Base-by-base conservation (phyloP, 257 asterid genomes). In the Rhazya stricta region DNA sequence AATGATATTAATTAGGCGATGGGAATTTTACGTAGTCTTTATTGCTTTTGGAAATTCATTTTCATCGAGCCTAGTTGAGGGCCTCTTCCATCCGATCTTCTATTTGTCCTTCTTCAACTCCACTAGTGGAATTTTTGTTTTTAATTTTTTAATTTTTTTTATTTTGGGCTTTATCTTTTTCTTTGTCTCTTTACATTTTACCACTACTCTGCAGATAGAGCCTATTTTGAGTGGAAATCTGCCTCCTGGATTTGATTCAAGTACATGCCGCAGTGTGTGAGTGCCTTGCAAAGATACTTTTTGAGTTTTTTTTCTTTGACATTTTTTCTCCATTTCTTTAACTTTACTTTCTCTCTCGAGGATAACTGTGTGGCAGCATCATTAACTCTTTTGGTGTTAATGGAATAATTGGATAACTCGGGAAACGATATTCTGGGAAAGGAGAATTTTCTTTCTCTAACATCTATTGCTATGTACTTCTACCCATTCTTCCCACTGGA, bases 221-320 rank as follows among this genome's bases (percentile, higher is more conserved):
- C 93, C 96, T 79, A 88, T 90, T 84, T 84, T 86, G 85, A 92
- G 96, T 82, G 97, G 96, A 77, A 92, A 92, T 83, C 84, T 90
- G 83, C 96, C 96, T 36, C 92, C 96, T 76, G 95, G 97, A 37
- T 92, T 92, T 57, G 96, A 92, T 86, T 81, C 96, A 74, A 89
- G 84, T 83, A 81, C 94, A 80, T 90, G 97, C 88, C 93, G 96
- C 88, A 89, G 96, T 74, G 98, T 92, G 98, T 90, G 87, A 89
- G 97, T 90, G 70, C 74, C 81, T 78, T 69, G n/a, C 54, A 36
- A 66, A 69, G 73, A 18, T 68, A 75, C 43, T 51, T 18, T 63
- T 12, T 45, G 46, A 27, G 73, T 77, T 25, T 27, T 46, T 69
- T 78, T 71, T 6, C 41, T 37, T 56, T 54, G 73, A 19, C 23